Base-by-base conservation (phyloP, 257 asterid species). In the Echites panduratus region DNA sequence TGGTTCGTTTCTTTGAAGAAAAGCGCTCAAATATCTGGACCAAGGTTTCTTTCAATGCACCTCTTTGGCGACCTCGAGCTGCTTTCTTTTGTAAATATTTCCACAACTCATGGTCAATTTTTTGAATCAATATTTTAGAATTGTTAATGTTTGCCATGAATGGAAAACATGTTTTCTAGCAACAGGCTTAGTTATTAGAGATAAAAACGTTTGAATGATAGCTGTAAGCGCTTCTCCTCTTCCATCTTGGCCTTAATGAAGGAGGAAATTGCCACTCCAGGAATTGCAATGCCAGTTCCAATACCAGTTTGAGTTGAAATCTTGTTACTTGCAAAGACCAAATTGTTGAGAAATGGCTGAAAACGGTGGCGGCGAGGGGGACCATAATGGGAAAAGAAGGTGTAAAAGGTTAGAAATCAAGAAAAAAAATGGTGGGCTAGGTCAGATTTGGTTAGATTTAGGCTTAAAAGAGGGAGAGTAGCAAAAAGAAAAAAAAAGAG, bases 191-290 rank as follows among this genome's bases (percentile, higher is more conserved):
- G 44, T 56, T n/a, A 73, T 63, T n/a, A n/a, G 22, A 16, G 63
- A 19, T 10, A 49, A 9, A 19, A 24, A 29, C 29, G 26, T n/a
- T 73, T 11, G 3, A 65, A 65, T 22, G 53, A 59, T 4, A 56
- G 50, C 66, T 97, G 86, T 80, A 92, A 98, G 78, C 91, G 90
- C 83, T 95, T 95, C 87, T 95, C 99, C 85, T 95, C 99, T 85
- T 95, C 99, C 26, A 95, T 80, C 89, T 82, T 81, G 82, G 99
- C 99, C 90, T 95, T 95, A 81, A 95, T 89, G 83, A 84, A 84
- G 76, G 99, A 95, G 90, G 92, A 95, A 54, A 79, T 74, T 44
- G 99, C 99, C 70, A 95, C 99, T 83, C 99, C 98, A 82, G 88
- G 87, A 70, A 95, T 95, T 48, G 99, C 99, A 84, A 92, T 86